Evolutionary conservation across 805 yeast species (phyloP).

Genomic region (Ogataea pilisensis): DNA sequence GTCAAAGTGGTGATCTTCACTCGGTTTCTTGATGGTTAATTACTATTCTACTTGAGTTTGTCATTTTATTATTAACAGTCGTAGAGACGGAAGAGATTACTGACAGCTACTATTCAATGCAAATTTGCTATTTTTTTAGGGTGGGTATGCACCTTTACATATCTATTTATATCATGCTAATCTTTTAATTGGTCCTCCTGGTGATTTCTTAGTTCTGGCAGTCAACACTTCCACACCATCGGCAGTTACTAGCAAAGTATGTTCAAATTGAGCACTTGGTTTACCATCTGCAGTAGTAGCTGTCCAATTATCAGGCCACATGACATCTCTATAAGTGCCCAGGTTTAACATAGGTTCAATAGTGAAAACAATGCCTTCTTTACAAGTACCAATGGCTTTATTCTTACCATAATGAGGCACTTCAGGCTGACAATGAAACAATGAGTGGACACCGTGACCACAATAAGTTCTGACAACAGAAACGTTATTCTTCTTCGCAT

Average conservation of each 20-base stretch:
- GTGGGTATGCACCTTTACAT: too few species aligned
- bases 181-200: slow-evolving; percentile 82
- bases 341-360: slow-evolving; percentile 95
- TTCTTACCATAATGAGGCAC: slow-evolving; percentile 93
- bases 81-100: too few species aligned
- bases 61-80: too few species aligned
- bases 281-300: slow-evolving; percentile 87
- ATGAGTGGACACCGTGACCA: slow-evolving; percentile 88
- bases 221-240: slow-evolving; percentile 88
- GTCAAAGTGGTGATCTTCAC: too few species aligned
- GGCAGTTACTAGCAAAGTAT: slow-evolving; percentile 88
- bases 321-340: slow-evolving; percentile 73
- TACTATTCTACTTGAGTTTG: too few species aligned
- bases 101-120: too few species aligned
- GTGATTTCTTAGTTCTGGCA: slow-evolving; percentile 73
- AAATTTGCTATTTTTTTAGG: too few species aligned
- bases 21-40: too few species aligned
- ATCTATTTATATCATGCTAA: too few species aligned
- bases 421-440: slow-evolving; percentile 90
- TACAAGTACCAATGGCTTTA: slow-evolving; percentile 89
- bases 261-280: slow-evolving; percentile 92
- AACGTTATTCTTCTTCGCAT: slow-evolving; percentile 71
- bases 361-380: slow-evolving; percentile 95
- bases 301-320: slow-evolving; percentile 99
- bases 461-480: slow-evolving; percentile 87